Conservation (phyloP, 805 yeast genomes). For the Vanderwaltozyma polyspora region DNA sequence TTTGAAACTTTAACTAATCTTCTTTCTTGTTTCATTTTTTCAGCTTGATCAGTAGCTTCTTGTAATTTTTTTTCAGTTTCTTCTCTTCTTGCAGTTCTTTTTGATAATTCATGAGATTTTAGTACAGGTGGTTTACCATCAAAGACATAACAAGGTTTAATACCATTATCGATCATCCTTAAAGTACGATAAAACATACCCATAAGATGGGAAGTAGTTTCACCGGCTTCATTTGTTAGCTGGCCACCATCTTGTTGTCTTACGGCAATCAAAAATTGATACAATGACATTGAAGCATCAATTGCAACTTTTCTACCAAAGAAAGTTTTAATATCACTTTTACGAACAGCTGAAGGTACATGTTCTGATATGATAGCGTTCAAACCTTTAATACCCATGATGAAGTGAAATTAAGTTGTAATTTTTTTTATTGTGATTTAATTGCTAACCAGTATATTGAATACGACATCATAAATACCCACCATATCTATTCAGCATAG, state of each 20-base stretch:
- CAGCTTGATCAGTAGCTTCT: conserved; percentile 66
- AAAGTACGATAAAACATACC: conserved; percentile 94
- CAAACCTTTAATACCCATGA: conserved; percentile 67
- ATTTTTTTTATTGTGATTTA: no score
- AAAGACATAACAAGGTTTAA: conserved; percentile 92
- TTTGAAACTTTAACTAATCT: conserved; percentile 80
- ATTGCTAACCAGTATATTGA: no score
- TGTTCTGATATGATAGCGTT: conserved; percentile 80
- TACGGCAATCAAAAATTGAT: conserved; percentile 92
- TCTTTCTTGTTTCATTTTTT: conserved; percentile 60
- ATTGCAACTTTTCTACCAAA: conserved; percentile 97
- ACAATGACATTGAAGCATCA: conserved; percentile 89
- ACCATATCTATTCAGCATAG: no score
- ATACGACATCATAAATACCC: no score
- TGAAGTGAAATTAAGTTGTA: no score
- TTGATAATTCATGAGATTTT: conserved; percentile 86
- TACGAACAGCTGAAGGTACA: conserved; percentile 72
- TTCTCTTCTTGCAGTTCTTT: conserved; percentile 68
- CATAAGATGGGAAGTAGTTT: conserved; percentile 86
- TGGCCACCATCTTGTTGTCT: conserved; percentile 96
- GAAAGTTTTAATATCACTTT: conserved; percentile 70
- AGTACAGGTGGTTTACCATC: conserved; percentile 96
- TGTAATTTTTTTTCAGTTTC: conserved; percentile 71
- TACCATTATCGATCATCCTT: conserved; percentile 80
- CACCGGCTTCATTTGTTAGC: conserved; percentile 78